Base-by-base conservation (phyloP, 2,329 filamentous ascomycete genomes). In the Penicillium decumbens region DNA sequence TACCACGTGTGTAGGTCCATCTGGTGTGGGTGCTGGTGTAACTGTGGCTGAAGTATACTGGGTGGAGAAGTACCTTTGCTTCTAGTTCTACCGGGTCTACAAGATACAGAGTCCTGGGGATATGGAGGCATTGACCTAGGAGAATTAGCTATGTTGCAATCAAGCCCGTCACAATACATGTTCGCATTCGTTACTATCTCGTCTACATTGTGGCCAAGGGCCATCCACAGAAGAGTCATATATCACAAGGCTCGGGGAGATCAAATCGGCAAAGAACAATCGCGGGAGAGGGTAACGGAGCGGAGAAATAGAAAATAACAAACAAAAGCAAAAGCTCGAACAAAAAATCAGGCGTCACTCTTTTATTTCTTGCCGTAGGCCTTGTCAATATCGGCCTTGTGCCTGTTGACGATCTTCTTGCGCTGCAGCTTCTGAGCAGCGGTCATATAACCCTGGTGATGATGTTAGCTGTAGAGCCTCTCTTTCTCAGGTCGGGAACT, bases 371-470 rank as follows among this genome's bases (percentile, higher is more conserved):
- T 73, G 52, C 75, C 74, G 57, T 87, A 87, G 1, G 82, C 83
- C 59, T 73, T 74, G 57, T 80, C 74, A 33, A 88, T 79, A 49
- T 86, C 78, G 55, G 77, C 77, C 69, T 81, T 71, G 72, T 80
- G 86, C 60, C 78, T 80, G 35, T 77, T 69, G 43, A 85, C 69
- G 51, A 88, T 85, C 61, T 78, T 81, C 73, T 81, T 85, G 60
- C 84, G 79, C 72, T 88, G 85, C 43, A 88, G 75, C 65, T 88
- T 88, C 69, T 88, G 84, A 2, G 85, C 85, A 9, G 84, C 83
- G 41, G 84, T 87, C 47, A 84, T 80, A 49, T 83, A 76, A 49
- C 77, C 77, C 84, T 87, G 57, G 46, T 5, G 28, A 53, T 43
- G 2, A 28, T 40, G 38, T 40, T 40, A 40, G 38, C n/a, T 27